Evolutionary conservation across 441 rosid species (phyloP), one percentile per base, ranked within the genome.

Genomic region (Biscutella auriculata): DNA sequence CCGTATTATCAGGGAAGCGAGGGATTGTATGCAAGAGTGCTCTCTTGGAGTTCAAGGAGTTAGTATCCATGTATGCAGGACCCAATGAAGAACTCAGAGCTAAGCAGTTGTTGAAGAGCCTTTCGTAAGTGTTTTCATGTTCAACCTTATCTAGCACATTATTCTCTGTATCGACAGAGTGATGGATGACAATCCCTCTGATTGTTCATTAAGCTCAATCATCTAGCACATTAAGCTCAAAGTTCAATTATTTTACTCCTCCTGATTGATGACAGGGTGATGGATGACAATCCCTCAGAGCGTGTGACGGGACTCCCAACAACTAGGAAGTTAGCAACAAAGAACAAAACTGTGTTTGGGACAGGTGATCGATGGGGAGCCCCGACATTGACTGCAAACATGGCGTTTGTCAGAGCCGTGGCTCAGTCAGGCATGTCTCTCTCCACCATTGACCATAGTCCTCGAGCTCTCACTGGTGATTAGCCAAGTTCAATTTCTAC

Each of bases 341-440:
- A 87, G 77, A 93, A 79, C 81, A 88, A 84, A 76, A 65, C 76
- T 32, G 83, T 80, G 58, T 92, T 82, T 58, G 98, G 98, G 55
- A 86, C 97, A 28, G 95, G 95, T 41, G 95, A 88, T 75, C 60
- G 60, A 58, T 84, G 92, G 92, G 78, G 60, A 62, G 82, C 90
- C 4, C 82, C 90, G 1, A 88, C 97, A 29, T 75, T 86, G 74
- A 92, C 95, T 15, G 95, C 98, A 51, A 92, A 92, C 71, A 78
- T 76, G 84, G 89, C 82, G 36, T 88, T 92, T 77, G 85, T 79
- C 47, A 78, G 97, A 83, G 95, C 97, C 34, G 82, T 88, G 68
- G 76, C 92, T 43, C 98, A 92, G 80, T 79, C 90, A 7, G 98
- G 90, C 65, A 83, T 92, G 92, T 83, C 95, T 27, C 78, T 92